A percentile compares a stretch with the other conserved stretches of the same genome.
Conservation (phyloP, 169 alveolate species). For the Eimeria brunetti region DNA sequence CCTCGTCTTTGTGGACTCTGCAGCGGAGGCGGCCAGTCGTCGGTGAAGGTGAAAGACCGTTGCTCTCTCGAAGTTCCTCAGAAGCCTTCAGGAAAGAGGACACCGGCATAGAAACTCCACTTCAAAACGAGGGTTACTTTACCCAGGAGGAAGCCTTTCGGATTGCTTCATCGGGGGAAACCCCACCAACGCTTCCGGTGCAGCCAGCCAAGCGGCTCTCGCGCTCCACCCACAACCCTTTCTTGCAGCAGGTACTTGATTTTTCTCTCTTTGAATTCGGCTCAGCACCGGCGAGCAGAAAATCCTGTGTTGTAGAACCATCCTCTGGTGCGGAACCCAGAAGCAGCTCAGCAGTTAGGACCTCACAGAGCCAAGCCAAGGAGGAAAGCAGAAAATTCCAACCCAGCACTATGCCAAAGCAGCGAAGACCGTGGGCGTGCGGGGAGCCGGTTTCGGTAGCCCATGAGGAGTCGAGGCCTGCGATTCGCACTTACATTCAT, state of each 20-base stretch:
- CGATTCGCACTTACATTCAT: slow-evolving; percentile 48
- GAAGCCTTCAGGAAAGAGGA: slow-evolving; percentile 5
- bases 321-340: background rate
- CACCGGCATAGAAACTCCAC: background rate
- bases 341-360: background rate
- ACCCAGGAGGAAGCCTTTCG: background rate
- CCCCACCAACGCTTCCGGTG: background rate
- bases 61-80: background rate
- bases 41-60: slow-evolving; percentile 24
- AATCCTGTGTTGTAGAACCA: background rate
- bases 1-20: slow-evolving; percentile 75
- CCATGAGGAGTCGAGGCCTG: slow-evolving; percentile 26
- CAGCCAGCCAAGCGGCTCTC: slow-evolving; percentile 10
- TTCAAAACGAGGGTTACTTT: background rate
- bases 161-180: background rate
- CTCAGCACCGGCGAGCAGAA: background rate
- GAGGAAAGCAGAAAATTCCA: background rate
- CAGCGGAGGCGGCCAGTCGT: slow-evolving; percentile 49
- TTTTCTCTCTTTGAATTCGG: background rate
- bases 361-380: slow-evolving; percentile 1
- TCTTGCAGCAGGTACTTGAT: slow-evolving; percentile 6
- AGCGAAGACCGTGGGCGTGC: slow-evolving; percentile 69
- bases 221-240: background rate
- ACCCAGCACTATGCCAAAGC: slow-evolving; percentile 51
- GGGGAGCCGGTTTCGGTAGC: slow-evolving; percentile 54